Evolutionary conservation across 1,139 yeast species (phyloP).

Genomic region (Lodderomyces theae): DNA sequence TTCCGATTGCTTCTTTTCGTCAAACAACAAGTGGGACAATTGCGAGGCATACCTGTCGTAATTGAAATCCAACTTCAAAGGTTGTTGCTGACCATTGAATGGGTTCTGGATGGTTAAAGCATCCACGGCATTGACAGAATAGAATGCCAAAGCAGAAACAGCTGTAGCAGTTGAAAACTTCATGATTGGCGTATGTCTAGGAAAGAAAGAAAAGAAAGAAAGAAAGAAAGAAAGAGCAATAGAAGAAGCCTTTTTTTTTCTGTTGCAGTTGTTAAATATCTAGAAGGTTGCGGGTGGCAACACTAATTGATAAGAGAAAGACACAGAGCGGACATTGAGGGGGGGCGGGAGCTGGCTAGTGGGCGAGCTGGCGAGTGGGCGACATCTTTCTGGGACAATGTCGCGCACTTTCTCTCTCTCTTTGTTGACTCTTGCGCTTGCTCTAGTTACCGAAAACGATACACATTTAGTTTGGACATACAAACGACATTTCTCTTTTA

Average conservation of each 20-base stretch:
- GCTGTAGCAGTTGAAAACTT: constrained; percentile 24
- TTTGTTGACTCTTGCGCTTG: background rate
- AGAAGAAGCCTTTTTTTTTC: background rate
- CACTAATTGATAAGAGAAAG: constrained; percentile 5
- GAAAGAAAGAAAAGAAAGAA: constrained; percentile 6
- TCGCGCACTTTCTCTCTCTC: too few species aligned
- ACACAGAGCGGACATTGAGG: too few species aligned
- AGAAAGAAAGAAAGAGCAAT: background rate
- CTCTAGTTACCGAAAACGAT: background rate
- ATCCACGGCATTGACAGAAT: constrained; percentile 22
- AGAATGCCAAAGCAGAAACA: constrained; percentile 24
- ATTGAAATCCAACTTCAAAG: constrained; percentile 23
- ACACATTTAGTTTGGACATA: too few species aligned
- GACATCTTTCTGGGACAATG: too few species aligned
- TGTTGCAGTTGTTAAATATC: too few species aligned
- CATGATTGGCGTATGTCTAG: constrained; percentile 19
- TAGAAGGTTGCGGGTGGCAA: too few species aligned
- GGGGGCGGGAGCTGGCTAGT: too few species aligned
- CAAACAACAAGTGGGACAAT: constrained; percentile 15
- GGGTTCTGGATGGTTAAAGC: constrained; percentile 35
- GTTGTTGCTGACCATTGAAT: constrained; percentile 29
- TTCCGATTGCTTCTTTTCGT: constrained; percentile 24
- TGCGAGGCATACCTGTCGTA: constrained; percentile 17
- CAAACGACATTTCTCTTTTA: background rate
- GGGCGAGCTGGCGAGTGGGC: too few species aligned